phyloP scores from a whole-genome alignment of 768 basidiomycete genomes.

The Leccinum obscurum region DNA sequence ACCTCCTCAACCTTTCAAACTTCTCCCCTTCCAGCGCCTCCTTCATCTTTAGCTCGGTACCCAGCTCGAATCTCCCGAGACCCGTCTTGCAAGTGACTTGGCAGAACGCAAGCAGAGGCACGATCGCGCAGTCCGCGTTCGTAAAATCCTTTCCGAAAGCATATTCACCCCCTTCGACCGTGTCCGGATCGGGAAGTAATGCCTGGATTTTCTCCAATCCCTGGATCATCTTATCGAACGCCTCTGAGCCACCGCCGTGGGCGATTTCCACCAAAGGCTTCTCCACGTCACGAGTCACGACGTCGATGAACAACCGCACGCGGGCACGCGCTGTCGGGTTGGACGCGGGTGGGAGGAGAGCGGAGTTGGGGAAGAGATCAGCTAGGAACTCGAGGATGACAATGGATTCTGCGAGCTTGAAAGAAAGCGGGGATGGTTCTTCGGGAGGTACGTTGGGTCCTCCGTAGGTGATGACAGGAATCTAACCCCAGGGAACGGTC shows the following conservation, averaged over 20 bases:
- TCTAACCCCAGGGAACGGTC: neutral
- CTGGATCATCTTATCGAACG: neutral
- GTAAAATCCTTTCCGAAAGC: constrained; percentile 46
- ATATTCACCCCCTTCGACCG: constrained; percentile 39
- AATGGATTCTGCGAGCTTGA: neutral
- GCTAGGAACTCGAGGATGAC: neutral
- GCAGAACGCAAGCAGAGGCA: constrained; percentile 53
- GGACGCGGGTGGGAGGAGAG: neutral
- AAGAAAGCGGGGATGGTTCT: neutral
- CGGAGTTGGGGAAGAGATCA: neutral
- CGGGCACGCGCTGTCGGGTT: neutral
- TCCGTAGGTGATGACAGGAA: neutral
- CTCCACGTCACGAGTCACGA: neutral
- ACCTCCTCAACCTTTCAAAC: constrained; percentile 49
- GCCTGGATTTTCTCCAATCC: constrained; percentile 9
- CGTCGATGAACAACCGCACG: neutral
- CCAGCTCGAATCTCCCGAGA: constrained; percentile 47
- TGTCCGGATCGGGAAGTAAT: constrained; percentile 36
- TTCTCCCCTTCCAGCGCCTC: constrained; percentile 43
- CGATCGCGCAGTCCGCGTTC: constrained; percentile 58
- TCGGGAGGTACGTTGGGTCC: neutral
- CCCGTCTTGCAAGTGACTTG: constrained; percentile 46
- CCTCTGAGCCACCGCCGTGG: neutral
- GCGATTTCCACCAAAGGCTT: neutral
- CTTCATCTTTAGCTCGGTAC: constrained; percentile 44